A percentile compares a stretch with the other conserved stretches of the same genome.
phyloP scores from a whole-genome alignment of 495 filamentous ascomycete genomes.

The Aspergillus saccharolyticus region DNA sequence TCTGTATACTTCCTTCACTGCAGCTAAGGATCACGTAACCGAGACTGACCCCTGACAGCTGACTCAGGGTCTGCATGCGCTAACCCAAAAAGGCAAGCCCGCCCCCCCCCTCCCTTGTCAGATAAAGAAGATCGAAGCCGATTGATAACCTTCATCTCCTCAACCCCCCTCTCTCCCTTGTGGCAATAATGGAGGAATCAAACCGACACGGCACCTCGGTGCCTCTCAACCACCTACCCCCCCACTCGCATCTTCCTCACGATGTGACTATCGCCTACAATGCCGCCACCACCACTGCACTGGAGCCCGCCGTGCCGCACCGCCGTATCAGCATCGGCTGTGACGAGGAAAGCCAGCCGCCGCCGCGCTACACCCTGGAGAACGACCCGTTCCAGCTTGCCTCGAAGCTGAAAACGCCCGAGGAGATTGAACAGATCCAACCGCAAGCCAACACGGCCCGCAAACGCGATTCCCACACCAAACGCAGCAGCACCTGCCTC shows the following conservation, averaged over 20 bases:
- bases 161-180: no score
- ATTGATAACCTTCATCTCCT: not conserved
- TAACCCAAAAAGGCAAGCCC: not conserved
- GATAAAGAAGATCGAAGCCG: not conserved
- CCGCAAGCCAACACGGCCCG: slow-evolving; percentile 66
- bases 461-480: slow-evolving; percentile 57
- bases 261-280: slow-evolving; percentile 21
- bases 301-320: slow-evolving; percentile 26
- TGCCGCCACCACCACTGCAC: slow-evolving; percentile 34
- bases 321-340: slow-evolving; percentile 31
- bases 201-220: not conserved
- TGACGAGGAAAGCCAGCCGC: slow-evolving; percentile 64
- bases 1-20: no score
- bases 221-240: slow-evolving; percentile 7
- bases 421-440: slow-evolving; percentile 73
- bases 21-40: no score
- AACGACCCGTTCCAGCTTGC: slow-evolving; percentile 83
- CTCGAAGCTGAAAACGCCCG: slow-evolving; percentile 67
- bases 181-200: not conserved
- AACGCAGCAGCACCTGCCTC: slow-evolving; percentile 6
- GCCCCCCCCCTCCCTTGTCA: no score
- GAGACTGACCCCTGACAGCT: not conserved
- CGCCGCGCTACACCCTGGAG: slow-evolving; percentile 52
- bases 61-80: not conserved
- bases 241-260: slow-evolving; percentile 18